Evolutionary conservation across 2,329 filamentous ascomycete species (phyloP).

Genomic region (Penicillium carneum): DNA sequence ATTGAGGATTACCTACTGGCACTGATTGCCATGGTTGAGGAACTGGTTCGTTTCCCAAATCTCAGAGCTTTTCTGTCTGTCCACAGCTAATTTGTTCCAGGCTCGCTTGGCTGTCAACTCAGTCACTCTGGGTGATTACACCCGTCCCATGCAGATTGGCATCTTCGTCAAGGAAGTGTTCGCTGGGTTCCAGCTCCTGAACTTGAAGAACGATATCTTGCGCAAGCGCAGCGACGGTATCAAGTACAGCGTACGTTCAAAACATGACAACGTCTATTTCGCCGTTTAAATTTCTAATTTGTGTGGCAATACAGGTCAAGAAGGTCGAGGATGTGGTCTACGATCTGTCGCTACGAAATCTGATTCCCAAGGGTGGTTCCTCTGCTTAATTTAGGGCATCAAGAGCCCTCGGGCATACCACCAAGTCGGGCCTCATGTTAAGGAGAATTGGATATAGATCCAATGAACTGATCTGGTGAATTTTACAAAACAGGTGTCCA

Average conservation of each 20-base stretch:
- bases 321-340: slow-evolving; percentile 98
- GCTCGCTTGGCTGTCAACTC: slow-evolving; percentile 90
- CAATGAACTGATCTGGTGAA: not conserved
- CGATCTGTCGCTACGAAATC: slow-evolving; percentile 84
- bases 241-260: slow-evolving; percentile 75
- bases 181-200: slow-evolving; percentile 94
- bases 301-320: slow-evolving; percentile 69
- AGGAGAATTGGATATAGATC: not conserved
- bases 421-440: not conserved
- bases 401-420: not conserved
- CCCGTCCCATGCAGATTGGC: slow-evolving; percentile 84
- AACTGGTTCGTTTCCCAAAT: slow-evolving; percentile 65
- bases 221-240: slow-evolving; percentile 88
- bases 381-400: slow-evolving; percentile 22
- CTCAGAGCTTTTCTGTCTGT: not conserved
- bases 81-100: slow-evolving; percentile 43
- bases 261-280: not conserved
- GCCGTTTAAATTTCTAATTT: slow-evolving; percentile 1
- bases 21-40: slow-evolving; percentile 85
- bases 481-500: not conserved
- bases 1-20: slow-evolving; percentile 96
- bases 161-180: slow-evolving; percentile 94
- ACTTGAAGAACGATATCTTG: slow-evolving; percentile 93
- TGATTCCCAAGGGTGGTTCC: slow-evolving; percentile 65
- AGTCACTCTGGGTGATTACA: slow-evolving; percentile 88